Evolutionary conservation across 768 basidiomycete species (phyloP), one percentile per base, ranked within the genome.

Genomic region (Paxillus involutus): DNA sequence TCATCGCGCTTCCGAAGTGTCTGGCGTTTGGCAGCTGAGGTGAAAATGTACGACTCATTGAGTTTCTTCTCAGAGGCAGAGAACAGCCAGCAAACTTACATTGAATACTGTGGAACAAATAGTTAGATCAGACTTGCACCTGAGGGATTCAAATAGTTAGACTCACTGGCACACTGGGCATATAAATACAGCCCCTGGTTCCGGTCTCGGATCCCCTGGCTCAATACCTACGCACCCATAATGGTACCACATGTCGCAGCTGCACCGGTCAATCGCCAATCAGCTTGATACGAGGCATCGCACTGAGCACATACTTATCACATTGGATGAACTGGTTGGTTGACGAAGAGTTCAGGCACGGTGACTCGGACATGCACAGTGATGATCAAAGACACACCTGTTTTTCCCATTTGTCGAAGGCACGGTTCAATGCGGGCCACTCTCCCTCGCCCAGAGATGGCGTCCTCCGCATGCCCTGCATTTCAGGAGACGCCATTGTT

Each of bases 211-310:
- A 55, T 83, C 80, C 0, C 60, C 64, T 3, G 63, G 42, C 12
- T 45, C 51, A 37, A 82, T 65, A 14, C 75, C 80, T 26, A 76
- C 74, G 52, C 81, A 83, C 6, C 77, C 81, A 51, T 75, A 78
- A 51, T 83, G 81, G 51, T 78, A 82, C 81, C 81, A 80, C 51
- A 57, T 44, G 2, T 70, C 64, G 49, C 78, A 80, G 6, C 78
- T 79, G 7, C 6, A 44, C 32, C 41, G 5, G 29, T 19, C 24
- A 42, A 24, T 30, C 21, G 36, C 46, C 9, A 33, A 39, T 55
- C 19, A 58, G 21, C 17, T 40, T 33, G 11, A 7, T 16, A 24
- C 16, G 8, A 12, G 4, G 4, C 7, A 30, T 19, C 17, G 10
- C 8, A 17, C 16, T 4, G 21, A n/a, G 0, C 21, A 61, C 73